phyloP scores from a whole-genome alignment of 805 yeast species.

The Ogataea chonburiensis region DNA sequence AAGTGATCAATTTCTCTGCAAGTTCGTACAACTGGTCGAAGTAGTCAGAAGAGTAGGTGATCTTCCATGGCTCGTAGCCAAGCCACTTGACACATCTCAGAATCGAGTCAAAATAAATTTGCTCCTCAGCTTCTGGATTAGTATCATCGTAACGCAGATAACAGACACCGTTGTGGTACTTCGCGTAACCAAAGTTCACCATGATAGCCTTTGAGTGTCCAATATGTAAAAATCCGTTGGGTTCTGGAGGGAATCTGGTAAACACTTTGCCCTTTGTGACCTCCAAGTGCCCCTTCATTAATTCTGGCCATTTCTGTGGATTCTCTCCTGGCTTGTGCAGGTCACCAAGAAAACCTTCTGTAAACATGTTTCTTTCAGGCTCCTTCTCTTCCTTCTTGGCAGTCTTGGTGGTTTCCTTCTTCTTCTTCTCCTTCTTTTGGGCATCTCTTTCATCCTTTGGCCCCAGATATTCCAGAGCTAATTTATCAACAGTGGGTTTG shows the following conservation, averaged over 20 bases:
- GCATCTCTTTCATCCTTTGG: conserved; percentile 96
- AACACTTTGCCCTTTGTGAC: conserved; percentile 79
- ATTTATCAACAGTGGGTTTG: conserved; percentile 83
- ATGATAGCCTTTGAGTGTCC: conserved; percentile 98
- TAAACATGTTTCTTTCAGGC: conserved; percentile 71
- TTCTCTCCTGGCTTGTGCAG: conserved; percentile 94
- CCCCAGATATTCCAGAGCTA: conserved; percentile 71
- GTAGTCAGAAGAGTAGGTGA: conserved; percentile 94
- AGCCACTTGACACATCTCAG: conserved; percentile 86
- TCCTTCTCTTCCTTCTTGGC: conserved; percentile 25
- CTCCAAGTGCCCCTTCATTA: conserved; percentile 75
- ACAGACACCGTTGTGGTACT: conserved; percentile 80
- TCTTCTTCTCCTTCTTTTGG: conserved; percentile 71
- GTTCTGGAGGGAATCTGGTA: conserved; percentile 98
- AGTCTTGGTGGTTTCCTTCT: conserved; percentile 34
- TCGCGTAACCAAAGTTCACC: conserved; percentile 97
- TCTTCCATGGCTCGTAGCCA: conserved; percentile 90
- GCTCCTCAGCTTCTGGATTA: conserved; percentile 98
- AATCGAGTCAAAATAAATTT: conserved; percentile 81
- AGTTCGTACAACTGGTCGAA: conserved; percentile 84
- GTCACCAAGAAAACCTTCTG: conserved; percentile 94
- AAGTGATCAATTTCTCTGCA: conserved; percentile 76
- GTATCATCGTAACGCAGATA: conserved; percentile 96
- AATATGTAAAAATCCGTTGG: conserved; percentile 94
- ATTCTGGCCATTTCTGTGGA: conserved; percentile 84